These are phyloP conservation scores for Boletus sp. DNA, from an alignment of 768 basidiomycete genomes.

Conservation along the genomic window DNA sequence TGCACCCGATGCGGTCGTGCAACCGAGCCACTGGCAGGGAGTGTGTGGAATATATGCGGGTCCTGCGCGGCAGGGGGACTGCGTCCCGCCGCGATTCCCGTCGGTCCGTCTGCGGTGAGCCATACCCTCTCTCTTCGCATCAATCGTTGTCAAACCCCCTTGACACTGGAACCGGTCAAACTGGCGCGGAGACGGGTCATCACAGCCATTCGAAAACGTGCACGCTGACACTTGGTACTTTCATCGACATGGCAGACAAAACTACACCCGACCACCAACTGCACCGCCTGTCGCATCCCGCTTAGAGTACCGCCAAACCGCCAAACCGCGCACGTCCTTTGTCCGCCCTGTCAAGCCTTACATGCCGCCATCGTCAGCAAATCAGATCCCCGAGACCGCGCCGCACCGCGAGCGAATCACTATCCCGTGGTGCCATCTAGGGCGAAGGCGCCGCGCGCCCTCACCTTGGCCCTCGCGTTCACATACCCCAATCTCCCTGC, in stretches of 20 bases:
- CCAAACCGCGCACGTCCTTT: not conserved
- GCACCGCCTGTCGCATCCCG: constrained; percentile 5
- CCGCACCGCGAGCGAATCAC: not conserved
- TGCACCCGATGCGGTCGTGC: not conserved
- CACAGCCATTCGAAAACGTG: not conserved
- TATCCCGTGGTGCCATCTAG: not conserved
- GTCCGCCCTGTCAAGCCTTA: constrained; percentile 10
- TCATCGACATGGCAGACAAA: not conserved
- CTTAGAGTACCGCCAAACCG: not conserved
- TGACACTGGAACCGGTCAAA: not conserved
- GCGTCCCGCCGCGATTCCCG: not conserved
- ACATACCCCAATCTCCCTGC: not conserved
- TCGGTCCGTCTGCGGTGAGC: not conserved
- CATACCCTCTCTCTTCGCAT: not conserved
- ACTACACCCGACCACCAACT: not conserved
- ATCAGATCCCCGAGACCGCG: not conserved
- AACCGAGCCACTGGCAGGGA: not conserved
- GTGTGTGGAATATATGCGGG: not conserved
- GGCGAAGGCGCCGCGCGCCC: not conserved
- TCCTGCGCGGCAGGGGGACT: not conserved
- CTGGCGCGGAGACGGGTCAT: not conserved
- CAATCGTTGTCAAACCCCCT: not conserved
- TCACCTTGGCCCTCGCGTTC: not conserved
- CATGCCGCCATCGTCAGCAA: not conserved
- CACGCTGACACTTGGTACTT: not conserved